Evolutionary conservation across 306 rosid genomes (phyloP).

Genomic region (Mimosa pudica): DNA sequence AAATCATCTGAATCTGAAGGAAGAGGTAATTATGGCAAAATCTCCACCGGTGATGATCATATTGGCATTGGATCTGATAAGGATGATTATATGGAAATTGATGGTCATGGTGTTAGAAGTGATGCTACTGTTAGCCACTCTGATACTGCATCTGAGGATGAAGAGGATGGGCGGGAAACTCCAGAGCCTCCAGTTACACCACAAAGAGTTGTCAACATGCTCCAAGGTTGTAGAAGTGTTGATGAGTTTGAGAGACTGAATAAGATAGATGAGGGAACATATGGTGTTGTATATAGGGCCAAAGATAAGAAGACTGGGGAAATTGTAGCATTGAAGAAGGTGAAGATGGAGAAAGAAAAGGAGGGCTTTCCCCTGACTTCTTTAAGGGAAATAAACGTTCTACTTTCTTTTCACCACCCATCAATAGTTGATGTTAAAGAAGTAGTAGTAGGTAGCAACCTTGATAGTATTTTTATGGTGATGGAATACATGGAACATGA

Average conservation of each 20-base stretch:
- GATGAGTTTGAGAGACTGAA: conserved; percentile 98
- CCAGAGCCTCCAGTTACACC: conserved; percentile 66
- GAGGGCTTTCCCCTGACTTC: conserved; percentile 99
- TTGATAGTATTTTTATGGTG: conserved; percentile 98
- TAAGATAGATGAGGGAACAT: conserved; percentile 98
- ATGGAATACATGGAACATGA: conserved; percentile 99
- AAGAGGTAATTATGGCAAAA: conserved; percentile 51
- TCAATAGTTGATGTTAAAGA: conserved; percentile 97
- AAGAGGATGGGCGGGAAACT: conserved; percentile 48
- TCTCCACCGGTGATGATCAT: conserved; percentile 65
- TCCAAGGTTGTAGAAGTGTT: conserved; percentile 98
- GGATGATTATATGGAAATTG: conserved; percentile 70
- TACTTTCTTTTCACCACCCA: conserved; percentile 96
- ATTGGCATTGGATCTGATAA: conserved; percentile 57
- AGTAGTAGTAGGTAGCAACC: conserved; percentile 98
- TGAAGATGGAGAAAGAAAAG: conserved; percentile 98
- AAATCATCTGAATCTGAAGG: conserved; percentile 79
- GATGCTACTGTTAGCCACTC: conserved; percentile 57
- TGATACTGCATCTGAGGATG: conserved; percentile 69
- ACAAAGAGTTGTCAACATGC: conserved; percentile 87
- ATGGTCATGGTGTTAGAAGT: conserved; percentile 52
- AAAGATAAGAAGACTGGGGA: conserved; percentile 89
- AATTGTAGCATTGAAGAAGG: conserved; percentile 96
- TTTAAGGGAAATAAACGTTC: conserved; percentile 97
- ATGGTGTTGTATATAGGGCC: conserved; percentile 98